These are phyloP conservation scores for Trifolium pratense DNA, from an alignment of 306 rosid species.

Conservation along the genomic window DNA sequence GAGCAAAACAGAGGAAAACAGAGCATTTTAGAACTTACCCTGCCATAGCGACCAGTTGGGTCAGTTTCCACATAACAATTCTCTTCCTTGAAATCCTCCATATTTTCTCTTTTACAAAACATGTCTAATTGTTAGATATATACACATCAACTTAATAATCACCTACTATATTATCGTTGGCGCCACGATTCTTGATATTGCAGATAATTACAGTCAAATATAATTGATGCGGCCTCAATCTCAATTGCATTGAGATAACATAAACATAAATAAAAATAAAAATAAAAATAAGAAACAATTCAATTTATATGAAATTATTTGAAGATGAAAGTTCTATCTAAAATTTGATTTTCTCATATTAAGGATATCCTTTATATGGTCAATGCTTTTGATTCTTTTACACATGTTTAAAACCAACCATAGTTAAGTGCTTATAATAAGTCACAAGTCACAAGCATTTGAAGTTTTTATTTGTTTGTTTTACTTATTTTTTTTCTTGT, in stretches of 20 bases:
- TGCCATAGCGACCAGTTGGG: conserved; percentile 86
- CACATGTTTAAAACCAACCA: conserved; percentile 53
- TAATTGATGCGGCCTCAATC: not conserved
- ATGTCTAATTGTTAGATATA: conserved; percentile 38
- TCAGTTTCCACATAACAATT: conserved; percentile 70
- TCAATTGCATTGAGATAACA: not conserved
- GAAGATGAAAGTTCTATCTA: conserved; percentile 36
- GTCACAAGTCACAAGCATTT: conserved; percentile 53
- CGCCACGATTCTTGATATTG: not conserved
- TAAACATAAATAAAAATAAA: not conserved
- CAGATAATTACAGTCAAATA: not conserved
- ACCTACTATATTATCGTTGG: not conserved
- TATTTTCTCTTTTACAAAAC: conserved; percentile 50
- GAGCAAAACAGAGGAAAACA: conserved; percentile 16
- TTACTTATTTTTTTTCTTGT: conserved; percentile 30
- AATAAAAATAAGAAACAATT: not conserved
- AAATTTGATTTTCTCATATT: conserved; percentile 42
- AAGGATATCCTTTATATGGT: conserved; percentile 60
- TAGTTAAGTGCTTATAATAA: conserved; percentile 46
- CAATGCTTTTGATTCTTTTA: conserved; percentile 62
- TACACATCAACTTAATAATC: conserved; percentile 4
- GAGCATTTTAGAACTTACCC: conserved; percentile 55
- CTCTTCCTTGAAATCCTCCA: conserved; percentile 35
- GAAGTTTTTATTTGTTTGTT: conserved; percentile 14
- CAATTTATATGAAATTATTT: not conserved